Percentiles rank a stretch among this genome's conserved stretches.
Conservation (phyloP, 306 rosid genomes). For the Cucurbita argyrosperma region DNA sequence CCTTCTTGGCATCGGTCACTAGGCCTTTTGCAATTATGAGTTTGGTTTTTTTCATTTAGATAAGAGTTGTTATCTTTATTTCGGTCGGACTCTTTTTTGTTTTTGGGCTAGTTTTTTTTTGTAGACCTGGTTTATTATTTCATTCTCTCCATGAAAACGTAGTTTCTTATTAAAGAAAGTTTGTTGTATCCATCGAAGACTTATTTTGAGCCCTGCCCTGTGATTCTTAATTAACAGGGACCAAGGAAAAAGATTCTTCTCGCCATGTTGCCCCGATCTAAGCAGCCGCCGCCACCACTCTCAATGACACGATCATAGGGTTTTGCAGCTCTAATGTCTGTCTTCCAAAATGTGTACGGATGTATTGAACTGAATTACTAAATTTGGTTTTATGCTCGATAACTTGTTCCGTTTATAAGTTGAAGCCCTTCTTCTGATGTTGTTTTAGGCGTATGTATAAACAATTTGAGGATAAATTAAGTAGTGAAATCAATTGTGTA, state of each 20-base stretch:
- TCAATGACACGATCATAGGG: conserved; percentile 5
- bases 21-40: background rate
- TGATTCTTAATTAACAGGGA: conserved; percentile 29
- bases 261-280: conserved; percentile 20
- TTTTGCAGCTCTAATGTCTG: background rate
- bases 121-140: background rate
- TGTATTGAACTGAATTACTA: background rate
- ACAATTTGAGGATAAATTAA: background rate
- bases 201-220: background rate
- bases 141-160: background rate
- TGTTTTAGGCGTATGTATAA: background rate
- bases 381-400: background rate
- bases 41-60: background rate
- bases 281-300: conserved; percentile 14
- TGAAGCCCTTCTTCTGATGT: background rate
- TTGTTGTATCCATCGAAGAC: background rate
- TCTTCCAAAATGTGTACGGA: background rate
- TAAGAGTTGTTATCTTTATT: too few species aligned
- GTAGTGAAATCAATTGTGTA: background rate
- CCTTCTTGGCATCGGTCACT: too few species aligned
- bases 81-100: background rate
- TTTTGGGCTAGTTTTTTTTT: background rate
- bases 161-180: too few species aligned
- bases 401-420: background rate
- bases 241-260: conserved; percentile 60